A percentile compares a stretch with the other conserved stretches of the same genome.
phyloP scores from a whole-genome alignment of 768 basidiomycete genomes.

The Trametes gibbosa region DNA sequence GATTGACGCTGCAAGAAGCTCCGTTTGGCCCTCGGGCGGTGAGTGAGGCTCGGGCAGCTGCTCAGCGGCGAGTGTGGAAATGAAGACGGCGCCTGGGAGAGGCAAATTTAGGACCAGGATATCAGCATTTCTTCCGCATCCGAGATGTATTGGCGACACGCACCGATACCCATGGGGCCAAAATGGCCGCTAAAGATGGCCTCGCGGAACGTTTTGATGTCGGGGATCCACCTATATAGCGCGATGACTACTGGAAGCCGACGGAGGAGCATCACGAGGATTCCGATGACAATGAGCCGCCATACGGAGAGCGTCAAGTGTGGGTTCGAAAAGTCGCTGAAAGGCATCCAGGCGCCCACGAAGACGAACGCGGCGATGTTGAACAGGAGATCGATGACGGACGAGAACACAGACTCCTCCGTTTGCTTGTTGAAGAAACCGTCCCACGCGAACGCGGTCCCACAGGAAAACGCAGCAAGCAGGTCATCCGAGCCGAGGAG shows the following conservation, averaged over 20 bases:
- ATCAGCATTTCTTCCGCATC: not conserved
- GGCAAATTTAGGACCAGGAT: not conserved
- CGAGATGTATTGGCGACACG: conserved; percentile 14
- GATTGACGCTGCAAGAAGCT: conserved; percentile 69
- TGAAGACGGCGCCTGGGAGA: conserved; percentile 80
- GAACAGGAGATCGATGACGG: conserved; percentile 94
- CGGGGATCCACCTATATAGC: conserved; percentile 91
- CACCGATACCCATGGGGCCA: conserved; percentile 81
- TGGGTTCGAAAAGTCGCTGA: conserved; percentile 68
- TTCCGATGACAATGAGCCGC: conserved; percentile 80
- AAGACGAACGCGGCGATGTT: conserved; percentile 95
- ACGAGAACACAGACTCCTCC: conserved; percentile 92
- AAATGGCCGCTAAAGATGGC: conserved; percentile 96
- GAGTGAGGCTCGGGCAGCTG: conserved; percentile 47
- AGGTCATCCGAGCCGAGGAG: conserved; percentile 92
- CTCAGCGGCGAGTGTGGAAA: conserved; percentile 75
- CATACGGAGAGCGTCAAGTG: conserved; percentile 72
- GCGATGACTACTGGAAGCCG: conserved; percentile 82
- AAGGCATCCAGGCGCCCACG: conserved; percentile 98
- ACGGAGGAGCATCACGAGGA: conserved; percentile 78
- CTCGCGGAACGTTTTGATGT: conserved; percentile 92
- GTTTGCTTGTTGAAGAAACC: conserved; percentile 92
- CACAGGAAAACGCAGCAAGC: conserved; percentile 91
- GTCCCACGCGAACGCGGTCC: conserved; percentile 96
- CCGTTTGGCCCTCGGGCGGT: conserved; percentile 55